Evolutionary conservation across 805 yeast genomes (phyloP).

Genomic region (Pichia paraexigua): DNA sequence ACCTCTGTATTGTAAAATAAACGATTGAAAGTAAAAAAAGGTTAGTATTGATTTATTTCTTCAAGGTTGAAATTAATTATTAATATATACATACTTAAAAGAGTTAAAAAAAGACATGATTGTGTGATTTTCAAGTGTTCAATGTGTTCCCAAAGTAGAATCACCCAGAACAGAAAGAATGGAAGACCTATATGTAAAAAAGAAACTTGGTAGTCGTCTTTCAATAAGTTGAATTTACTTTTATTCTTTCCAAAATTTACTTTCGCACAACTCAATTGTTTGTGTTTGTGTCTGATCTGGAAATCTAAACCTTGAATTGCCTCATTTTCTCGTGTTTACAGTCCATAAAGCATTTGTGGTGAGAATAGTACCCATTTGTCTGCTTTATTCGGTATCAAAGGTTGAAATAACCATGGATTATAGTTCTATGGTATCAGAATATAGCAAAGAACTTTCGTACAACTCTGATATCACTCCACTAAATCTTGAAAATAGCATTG

Average conservation of each 20-base stretch:
- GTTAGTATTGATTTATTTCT: background rate
- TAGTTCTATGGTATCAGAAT: background rate
- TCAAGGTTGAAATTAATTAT: background rate
- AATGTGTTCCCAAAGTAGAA: background rate
- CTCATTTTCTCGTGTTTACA: background rate
- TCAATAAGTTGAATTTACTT: background rate
- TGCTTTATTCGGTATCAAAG: background rate
- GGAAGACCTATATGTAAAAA: background rate
- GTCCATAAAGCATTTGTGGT: background rate
- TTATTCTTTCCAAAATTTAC: no score
- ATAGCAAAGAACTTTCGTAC: background rate
- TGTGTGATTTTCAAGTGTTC: background rate
- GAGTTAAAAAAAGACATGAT: slow-evolving; percentile 34
- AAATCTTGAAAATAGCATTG: background rate
- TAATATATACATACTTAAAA: slow-evolving; percentile 24
- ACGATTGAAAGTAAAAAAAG: background rate
- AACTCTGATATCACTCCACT: background rate
- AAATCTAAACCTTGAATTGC: background rate
- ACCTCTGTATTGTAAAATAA: slow-evolving; percentile 32
- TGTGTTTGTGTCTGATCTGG: background rate
- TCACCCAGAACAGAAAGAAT: background rate
- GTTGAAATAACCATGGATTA: background rate
- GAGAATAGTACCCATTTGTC: background rate
- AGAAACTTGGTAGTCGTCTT: background rate
- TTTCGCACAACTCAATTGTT: no score